Base-by-base conservation (phyloP, 2,329 filamentous ascomycete genomes). In the Paracoccidioides brasiliensis region DNA sequence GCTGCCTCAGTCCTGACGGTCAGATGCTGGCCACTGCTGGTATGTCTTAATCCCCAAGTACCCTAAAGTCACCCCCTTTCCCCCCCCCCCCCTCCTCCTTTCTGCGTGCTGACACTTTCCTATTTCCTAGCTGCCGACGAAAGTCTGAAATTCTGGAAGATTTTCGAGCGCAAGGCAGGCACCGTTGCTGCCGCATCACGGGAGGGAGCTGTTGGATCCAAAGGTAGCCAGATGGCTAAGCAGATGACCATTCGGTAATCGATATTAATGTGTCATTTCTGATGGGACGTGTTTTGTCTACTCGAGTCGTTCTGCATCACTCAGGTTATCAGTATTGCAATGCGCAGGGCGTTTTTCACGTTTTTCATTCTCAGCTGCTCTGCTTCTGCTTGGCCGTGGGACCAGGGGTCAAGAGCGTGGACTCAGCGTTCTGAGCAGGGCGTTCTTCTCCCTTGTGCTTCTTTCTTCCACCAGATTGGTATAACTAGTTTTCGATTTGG, bases 141-240 rank as follows among this genome's bases (percentile, higher is more conserved):
- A 79, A 91, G 86, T 68, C 80, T 98, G 72, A 98, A 98, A 78
- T 98, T 98, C 80, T 98, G 93, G 93, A 98, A 98, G 83, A 80
- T 98, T 64, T 98, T 98, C 68, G 93, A 98, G 80, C 96, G 95
- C 82, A 97, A 96, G 82, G 78, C 90, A 15, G 90, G 89, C 55
- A 77, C 80, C 57, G 76, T 80, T 58, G 80, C 84, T 53, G 80
- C 82, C 51, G 69, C 78, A 37, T 77, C 83, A 55, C 79, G 81
- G 58, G 78, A 80, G 63, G 80, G 84, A 57, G 83, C 83, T 60
- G 77, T 85, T 57, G 85, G 85, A 52, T 81, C 80, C 72, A 91
- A 91, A 76, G 89, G 77, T 68, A 70, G 86, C 55, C 83, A 88
- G 66, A 86, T 91, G 79, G 83, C 83, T 69, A 96, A 95, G 83